Percentiles rank a stretch among this genome's conserved stretches.
Conservation (phyloP, 2,329 filamentous ascomycete genomes). For the Cytospora mali region DNA sequence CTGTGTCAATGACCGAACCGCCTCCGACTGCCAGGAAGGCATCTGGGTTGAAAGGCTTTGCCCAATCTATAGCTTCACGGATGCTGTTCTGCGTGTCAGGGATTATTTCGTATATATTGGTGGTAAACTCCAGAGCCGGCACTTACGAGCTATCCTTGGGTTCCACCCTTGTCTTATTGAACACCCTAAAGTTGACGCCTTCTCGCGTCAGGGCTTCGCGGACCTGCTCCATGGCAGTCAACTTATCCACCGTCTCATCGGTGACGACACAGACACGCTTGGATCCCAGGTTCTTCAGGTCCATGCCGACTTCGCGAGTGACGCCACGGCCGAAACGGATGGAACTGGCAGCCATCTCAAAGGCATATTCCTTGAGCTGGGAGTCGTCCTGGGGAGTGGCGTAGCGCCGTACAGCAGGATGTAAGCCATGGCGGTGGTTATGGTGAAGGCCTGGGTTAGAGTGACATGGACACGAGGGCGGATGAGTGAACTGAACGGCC, state of each 20-base stretch:
- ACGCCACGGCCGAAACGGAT: conserved; percentile 93
- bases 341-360: conserved; percentile 95
- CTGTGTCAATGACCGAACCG: conserved; percentile 96
- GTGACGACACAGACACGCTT: conserved; percentile 92
- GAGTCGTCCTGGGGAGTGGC: conserved; percentile 76
- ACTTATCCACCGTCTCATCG: conserved; percentile 76
- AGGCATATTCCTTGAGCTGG: conserved; percentile 91
- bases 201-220: conserved; percentile 77
- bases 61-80: conserved; percentile 79
- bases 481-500: conserved; percentile 89
- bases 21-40: conserved; percentile 90
- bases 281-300: conserved; percentile 87
- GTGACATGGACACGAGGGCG: conserved; percentile 88
- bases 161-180: conserved; percentile 79
- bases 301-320: conserved; percentile 97
- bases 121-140: conserved; percentile 1
- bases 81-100: conserved; percentile 13
- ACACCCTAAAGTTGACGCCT: conserved; percentile 80
- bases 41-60: conserved; percentile 78
- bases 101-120: background rate
- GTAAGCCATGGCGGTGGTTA: conserved; percentile 51
- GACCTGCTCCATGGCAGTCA: conserved; percentile 89
- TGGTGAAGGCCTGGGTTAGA: conserved; percentile 83
- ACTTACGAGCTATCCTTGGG: conserved; percentile 90
- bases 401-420: conserved; percentile 48